Base-by-base conservation (phyloP, 108 stramenopile species). In the Chaetoceros tenuissimus region DNA sequence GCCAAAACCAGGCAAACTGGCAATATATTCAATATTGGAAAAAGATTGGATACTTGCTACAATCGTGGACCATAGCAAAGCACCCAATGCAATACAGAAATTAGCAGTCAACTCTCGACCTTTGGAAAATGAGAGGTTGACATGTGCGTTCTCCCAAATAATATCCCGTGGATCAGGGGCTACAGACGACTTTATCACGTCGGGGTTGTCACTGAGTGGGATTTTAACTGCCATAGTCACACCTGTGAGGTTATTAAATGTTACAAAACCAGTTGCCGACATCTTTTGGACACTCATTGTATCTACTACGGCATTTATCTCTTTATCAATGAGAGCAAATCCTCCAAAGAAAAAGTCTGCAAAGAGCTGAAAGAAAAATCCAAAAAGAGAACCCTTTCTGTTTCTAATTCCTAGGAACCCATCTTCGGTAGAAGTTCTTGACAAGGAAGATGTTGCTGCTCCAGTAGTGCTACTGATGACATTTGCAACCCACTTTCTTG, bases 251-350 rank as follows among this genome's bases (percentile, higher is more conserved):
- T 89, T 86, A 24, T 73, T 71, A 63, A 95, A 92, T 25, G 94
- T 95, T 43, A 95, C 78, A 63, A 92, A 95, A 3, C 89, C 93
- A 7, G 89, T 94, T 20, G 81, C 81, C 3, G 84, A 84, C 89
- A 90, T 87, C 53, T 78, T 93, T 1, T 67, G 59, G 18, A 82
- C 84, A 51, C 82, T 64, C 16, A 89, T 83, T 47, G 65, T 68
- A 46, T 80, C 79, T n/a, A 76, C 75, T 13, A 76, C 75, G 28
- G 64, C 68, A 50, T 73, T 71, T 47, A 68, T 71, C 25, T 75
- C 67, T 25, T 62, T 51, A 53, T 68, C 66, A 10, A 71, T 58
- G 25, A 40, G 52, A 22, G 29, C 46, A 3, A 77, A 46, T 24
- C 59, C 50, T 18, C 64, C 69, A 48, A 43, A 59, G 40, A 77